Percentiles rank a stretch among this genome's conserved stretches.
These are phyloP conservation scores for Rauvolfia tetraphylla DNA, from an alignment of 257 asterid species.

Conservation along the genomic window DNA sequence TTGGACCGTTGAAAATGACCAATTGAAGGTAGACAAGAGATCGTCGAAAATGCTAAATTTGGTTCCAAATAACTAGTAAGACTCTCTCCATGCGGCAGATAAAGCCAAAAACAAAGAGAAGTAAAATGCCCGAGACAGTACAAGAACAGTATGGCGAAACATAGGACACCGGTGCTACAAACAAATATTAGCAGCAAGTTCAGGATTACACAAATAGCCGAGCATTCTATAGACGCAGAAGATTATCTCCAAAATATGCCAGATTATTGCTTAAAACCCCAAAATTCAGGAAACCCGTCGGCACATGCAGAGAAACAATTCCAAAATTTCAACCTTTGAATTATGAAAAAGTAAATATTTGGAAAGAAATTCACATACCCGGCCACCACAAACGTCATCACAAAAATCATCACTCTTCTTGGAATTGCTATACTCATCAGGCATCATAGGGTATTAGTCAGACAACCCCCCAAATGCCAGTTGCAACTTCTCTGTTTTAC, in stretches of 20 bases:
- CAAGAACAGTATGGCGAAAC: neutral
- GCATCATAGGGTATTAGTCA: constrained; percentile 23
- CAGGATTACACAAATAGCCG: too few relatives aligned
- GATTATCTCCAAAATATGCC: neutral
- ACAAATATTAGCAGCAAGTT: neutral
- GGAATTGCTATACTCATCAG: constrained; percentile 41
- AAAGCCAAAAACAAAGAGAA: neutral
- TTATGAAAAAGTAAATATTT: neutral
- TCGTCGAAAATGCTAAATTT: neutral
- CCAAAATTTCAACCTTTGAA: constrained; percentile 9
- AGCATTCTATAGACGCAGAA: neutral
- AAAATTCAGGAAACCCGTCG: neutral
- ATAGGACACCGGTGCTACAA: neutral
- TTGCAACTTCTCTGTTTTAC: neutral
- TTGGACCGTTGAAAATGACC: neutral
- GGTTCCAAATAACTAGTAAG: neutral
- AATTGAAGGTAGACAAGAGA: neutral
- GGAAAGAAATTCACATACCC: constrained; percentile 32
- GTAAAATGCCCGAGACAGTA: neutral
- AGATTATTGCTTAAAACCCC: neutral
- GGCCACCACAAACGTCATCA: constrained; percentile 52
- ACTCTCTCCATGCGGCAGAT: neutral
- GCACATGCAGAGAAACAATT: neutral
- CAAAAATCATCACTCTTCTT: constrained; percentile 55
- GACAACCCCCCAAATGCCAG: neutral